Conservation (phyloP, 2,329 filamentous ascomycete species). For the Amylocarpus encephaloides region DNA sequence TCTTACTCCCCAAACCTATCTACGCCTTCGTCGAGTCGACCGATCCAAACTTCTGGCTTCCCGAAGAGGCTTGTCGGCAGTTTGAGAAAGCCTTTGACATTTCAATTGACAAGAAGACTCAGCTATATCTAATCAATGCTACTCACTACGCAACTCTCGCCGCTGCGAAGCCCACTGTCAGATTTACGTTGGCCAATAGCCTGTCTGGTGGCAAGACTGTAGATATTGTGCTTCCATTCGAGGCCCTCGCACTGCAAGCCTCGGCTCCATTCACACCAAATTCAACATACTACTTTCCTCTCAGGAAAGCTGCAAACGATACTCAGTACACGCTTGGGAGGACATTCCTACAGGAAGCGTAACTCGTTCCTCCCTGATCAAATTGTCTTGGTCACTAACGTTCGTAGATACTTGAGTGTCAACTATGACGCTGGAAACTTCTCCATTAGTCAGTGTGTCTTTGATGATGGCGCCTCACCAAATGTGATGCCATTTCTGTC, state of each 20-base stretch:
- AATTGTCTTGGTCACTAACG: background rate
- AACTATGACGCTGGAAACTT: conserved; percentile 7
- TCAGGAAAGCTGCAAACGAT: conserved; percentile 30
- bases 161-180: conserved; percentile 29
- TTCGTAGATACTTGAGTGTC: conserved; percentile 5
- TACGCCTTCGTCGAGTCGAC: conserved; percentile 32
- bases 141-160: conserved; percentile 19
- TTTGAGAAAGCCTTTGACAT: conserved; percentile 33
- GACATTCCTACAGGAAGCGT: conserved; percentile 35
- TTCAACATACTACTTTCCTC: conserved; percentile 32
- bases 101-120: conserved; percentile 30
- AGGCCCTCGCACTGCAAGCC: conserved; percentile 33
- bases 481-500: conserved; percentile 1
- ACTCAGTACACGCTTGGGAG: conserved; percentile 35
- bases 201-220: conserved; percentile 20
- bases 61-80: conserved; percentile 29
- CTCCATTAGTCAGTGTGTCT: conserved; percentile 5
- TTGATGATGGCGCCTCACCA: background rate
- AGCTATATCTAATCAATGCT: conserved; percentile 22
- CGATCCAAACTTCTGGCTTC: conserved; percentile 35
- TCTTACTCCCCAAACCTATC: conserved; percentile 28
- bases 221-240: conserved; percentile 33
- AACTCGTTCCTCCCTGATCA: background rate
- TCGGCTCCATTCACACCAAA: conserved; percentile 30
- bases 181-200: conserved; percentile 31